Evolutionary conservation across 2,329 filamentous ascomycete species (phyloP), one percentile per base, ranked within the genome.

Genomic region (Diaporthe ilicicola): DNA sequence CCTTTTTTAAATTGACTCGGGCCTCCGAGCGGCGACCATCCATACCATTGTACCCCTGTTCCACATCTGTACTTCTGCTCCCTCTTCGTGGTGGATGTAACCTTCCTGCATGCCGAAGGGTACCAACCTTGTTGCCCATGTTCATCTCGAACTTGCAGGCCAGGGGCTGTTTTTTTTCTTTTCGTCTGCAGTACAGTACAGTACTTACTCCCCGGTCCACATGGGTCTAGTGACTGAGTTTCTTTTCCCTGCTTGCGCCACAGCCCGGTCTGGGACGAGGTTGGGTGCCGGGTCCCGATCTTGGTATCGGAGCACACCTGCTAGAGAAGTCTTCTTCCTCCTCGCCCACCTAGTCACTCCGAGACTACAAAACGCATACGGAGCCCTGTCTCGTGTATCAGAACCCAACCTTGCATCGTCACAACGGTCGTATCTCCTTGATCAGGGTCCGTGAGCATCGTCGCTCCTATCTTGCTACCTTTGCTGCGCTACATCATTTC

Each of bases 71-170:
- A 48, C 51, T 39, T 70, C 70, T 61, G 53, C 55, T 51, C 44
- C 44, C 32, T 50, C 55, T 68, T 55, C 64, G 64, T 51, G 59
- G 44, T 62, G 27, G 50, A 64, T 61, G 66, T 53, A 66, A 72
- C 70, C 59, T 46, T 24, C 24, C 51, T 70, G 68, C 71, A 70
- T 72, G 51, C 68, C 54, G n/a, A 50, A 51, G 68, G 68, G 71
- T 56, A 72, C 64, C 50, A 65, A 67, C 54, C 42, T 68, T 59
- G 66, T 13, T 68, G 48, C 39, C 71, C 67, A 67, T 69, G 62
- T 67, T 53, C 71, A 53, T 70, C 51, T 64, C 67, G 59, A 69
- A 53, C 61, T 24, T 50, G 42, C 39, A 39, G 37, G 53, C 39
- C 65, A 67, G 39, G 55, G 62, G 24, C 54, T 22, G 17, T 42